phyloP scores from a whole-genome alignment of 306 rosid species.

The Castanea mollissima region DNA sequence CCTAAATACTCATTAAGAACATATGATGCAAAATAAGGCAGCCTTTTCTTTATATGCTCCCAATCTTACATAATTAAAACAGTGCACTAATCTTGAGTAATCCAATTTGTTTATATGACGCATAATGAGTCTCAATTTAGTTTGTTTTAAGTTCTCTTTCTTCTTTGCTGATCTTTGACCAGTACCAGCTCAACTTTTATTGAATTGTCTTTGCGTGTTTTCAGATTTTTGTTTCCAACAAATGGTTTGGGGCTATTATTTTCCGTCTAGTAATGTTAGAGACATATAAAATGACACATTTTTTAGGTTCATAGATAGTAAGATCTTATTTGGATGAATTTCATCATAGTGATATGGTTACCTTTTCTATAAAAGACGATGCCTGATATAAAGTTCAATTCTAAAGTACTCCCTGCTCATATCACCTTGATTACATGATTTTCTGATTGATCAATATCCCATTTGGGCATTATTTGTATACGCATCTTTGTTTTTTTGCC shows the following conservation, averaged over 20 bases:
- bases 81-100: too few relatives aligned
- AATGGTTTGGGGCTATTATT: constrained; percentile 91
- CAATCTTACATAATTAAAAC: neutral
- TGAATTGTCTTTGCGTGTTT: constrained; percentile 1
- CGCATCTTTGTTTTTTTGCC: neutral
- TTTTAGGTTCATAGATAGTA: neutral
- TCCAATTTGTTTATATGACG: neutral
- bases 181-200: constrained; percentile 9
- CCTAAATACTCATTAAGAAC: neutral
- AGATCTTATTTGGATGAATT: constrained; percentile 70
- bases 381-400: neutral
- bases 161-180: neutral
- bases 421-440: neutral
- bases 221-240: constrained; percentile 88
- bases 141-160: neutral
- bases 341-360: constrained; percentile 34
- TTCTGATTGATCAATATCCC: neutral
- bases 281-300: too few relatives aligned
- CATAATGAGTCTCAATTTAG: neutral
- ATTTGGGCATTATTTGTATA: neutral
- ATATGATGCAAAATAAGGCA: neutral
- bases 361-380: neutral
- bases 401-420: neutral
- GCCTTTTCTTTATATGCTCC: neutral
- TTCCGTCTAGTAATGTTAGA: constrained; percentile 3